Conservation (phyloP, 306 rosid species). For the Sicyos baderoa region DNA sequence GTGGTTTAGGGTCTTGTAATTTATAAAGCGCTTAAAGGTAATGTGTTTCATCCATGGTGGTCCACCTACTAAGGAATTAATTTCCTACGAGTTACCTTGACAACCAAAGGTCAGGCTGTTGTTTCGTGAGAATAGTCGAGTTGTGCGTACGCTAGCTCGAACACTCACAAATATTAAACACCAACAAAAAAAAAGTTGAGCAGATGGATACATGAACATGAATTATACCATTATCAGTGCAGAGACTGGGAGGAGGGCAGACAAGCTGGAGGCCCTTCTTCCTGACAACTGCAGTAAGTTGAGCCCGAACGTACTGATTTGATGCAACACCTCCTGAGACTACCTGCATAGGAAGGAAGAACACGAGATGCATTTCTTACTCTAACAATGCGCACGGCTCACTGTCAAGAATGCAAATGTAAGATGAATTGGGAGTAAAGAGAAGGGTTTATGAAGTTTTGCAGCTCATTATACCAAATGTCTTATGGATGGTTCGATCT, state of each 20-base stretch:
- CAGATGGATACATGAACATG: constrained; percentile 16
- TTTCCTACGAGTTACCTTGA: too few species aligned
- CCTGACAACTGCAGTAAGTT: constrained; percentile 60
- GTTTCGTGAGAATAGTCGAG: too few species aligned
- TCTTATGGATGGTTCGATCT: constrained; percentile 83
- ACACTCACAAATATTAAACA: too few species aligned
- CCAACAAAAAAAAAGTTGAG: background rate
- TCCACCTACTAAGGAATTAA: too few species aligned
- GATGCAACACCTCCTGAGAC: constrained; percentile 97
- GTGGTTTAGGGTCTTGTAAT: too few species aligned
- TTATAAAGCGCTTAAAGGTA: too few species aligned
- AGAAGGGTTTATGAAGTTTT: constrained; percentile 8
- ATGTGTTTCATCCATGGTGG: too few species aligned
- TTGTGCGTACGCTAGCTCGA: too few species aligned
- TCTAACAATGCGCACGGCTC: constrained; percentile 15
- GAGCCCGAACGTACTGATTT: constrained; percentile 69
- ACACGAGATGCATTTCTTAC: constrained; percentile 15
- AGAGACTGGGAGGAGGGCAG: constrained; percentile 93
- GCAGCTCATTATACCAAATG: constrained; percentile 49
- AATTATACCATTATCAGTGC: constrained; percentile 85
- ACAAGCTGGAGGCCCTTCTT: constrained; percentile 57
- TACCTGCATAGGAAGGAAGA: constrained; percentile 47
- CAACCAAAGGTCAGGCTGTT: too few species aligned
- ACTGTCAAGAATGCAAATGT: constrained; percentile 13
- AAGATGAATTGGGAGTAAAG: background rate